Conservation (phyloP, 768 basidiomycete species). For the Amanita jacksonii region DNA sequence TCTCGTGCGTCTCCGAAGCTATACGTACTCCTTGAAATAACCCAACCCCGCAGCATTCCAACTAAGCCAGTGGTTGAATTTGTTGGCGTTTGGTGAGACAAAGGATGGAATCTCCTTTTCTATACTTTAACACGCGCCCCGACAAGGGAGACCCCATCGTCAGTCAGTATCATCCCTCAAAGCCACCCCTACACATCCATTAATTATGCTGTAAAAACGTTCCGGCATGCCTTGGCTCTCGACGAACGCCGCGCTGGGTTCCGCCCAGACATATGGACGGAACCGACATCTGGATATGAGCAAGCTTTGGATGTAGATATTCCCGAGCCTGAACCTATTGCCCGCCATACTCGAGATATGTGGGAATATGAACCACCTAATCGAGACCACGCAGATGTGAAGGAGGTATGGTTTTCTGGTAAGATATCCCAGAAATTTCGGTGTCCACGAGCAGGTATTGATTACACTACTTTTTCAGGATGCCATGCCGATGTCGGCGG, state of each 20-base stretch:
- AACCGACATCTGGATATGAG: neutral
- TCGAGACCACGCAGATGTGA: neutral
- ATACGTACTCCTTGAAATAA: neutral
- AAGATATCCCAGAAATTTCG: neutral
- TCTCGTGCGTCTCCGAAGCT: neutral
- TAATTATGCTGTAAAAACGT: neutral
- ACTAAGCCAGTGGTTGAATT: constrained; percentile 3
- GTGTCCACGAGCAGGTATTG: constrained; percentile 23
- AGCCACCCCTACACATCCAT: constrained; percentile 8
- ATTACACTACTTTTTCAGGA: neutral
- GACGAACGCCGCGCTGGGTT: constrained; percentile 4
- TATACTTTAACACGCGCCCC: neutral
- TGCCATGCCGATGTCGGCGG: constrained; percentile 29
- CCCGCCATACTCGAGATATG: neutral
- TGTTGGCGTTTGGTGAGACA: constrained; percentile 10
- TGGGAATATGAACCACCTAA: neutral
- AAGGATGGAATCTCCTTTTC: neutral
- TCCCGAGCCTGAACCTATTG: neutral
- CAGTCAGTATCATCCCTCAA: constrained; percentile 9
- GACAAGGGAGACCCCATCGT: constrained; percentile 10
- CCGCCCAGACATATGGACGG: neutral
- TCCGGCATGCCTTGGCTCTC: constrained; percentile 4
- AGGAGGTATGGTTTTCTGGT: constrained; percentile 9
- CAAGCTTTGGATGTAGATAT: neutral
- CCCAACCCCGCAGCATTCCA: neutral